Percentiles rank a stretch among this genome's conserved stretches.
Conservation (phyloP, 257 asterid species). For the Capsicum pubescens region DNA sequence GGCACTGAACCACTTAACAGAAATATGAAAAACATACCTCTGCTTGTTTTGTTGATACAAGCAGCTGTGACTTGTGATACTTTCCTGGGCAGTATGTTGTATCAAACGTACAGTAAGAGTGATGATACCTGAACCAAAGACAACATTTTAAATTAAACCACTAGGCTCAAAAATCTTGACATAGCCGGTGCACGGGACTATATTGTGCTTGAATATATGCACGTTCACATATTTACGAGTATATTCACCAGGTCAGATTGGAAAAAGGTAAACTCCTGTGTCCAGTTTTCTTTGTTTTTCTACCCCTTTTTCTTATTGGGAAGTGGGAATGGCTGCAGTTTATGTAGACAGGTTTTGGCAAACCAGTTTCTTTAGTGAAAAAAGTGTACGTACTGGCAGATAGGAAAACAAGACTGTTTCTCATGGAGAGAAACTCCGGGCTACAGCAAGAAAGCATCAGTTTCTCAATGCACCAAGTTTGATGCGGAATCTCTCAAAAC, state of each 20-base stretch:
- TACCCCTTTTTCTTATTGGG: background rate
- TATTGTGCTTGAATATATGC: background rate
- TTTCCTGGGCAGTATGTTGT: conserved; percentile 14
- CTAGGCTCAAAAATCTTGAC: background rate
- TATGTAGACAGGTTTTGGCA: background rate
- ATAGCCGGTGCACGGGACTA: background rate
- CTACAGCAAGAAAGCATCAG: background rate
- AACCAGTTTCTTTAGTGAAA: background rate
- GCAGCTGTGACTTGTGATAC: background rate
- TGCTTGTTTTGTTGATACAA: conserved; percentile 11
- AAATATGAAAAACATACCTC: background rate
- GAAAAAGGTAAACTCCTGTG: background rate
- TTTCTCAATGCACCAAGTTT: conserved; percentile 27
- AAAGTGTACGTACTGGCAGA: background rate
- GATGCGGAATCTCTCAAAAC: conserved; percentile 64
- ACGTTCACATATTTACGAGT: background rate
- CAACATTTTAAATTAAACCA: background rate
- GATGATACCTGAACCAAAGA: background rate
- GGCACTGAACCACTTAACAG: background rate
- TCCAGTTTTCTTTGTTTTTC: background rate
- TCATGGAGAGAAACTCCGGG: conserved; percentile 1
- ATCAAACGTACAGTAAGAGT: background rate
- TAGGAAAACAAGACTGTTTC: conserved; percentile 14
- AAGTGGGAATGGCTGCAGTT: background rate
- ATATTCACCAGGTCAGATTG: background rate